Base-by-base conservation (phyloP, 805 yeast species). In the Nakazawaea wickerhamii region DNA sequence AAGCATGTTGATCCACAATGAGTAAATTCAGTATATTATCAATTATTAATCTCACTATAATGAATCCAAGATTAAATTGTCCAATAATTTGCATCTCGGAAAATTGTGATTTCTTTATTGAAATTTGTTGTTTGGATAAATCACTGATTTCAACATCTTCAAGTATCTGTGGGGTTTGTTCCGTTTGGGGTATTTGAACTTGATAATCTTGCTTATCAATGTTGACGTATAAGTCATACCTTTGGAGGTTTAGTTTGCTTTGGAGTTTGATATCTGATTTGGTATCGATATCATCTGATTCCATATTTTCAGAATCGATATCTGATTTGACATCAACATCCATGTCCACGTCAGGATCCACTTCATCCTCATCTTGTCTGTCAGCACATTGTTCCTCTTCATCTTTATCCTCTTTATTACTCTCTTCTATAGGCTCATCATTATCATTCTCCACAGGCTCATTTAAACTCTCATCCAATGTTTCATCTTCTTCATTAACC, bases 1-100 rank as follows among this genome's bases (percentile, higher is more conserved):
- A 85, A 1, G 99, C 99, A 65, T 93, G 99, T 60, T 93, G 99
- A 59, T 93, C 99, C 37, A 93, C 73, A 26, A 93, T 90, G 53
- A 93, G 90, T 25, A 91, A 53, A 55, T 88, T 88, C 20, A 56
- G 57, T 4, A 46, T 45, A 36, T 59, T 60, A 19, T 62, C 57
- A 3, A 58, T 55, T n/a, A 61, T 59, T 39, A 79, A 68, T 2
- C 76, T 72, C 0, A 86, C 93, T 15, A 90, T 57, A n/a, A 93
- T 87, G 52, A 93, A 93, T 0, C 98, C 99, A n/a, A 84, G 63
- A 58, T 93, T 93, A 64, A 93, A 93, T 61, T 93, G 99, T 0
- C 99, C 99, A 5, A 91, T 76, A 10, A 93, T 64, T 31, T 71
- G 60, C 98, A 93, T 91, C 3, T 70, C 57, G 3, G 59, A 51